Conservation (phyloP, 768 basidiomycete genomes). For the Leccinum broughii region DNA sequence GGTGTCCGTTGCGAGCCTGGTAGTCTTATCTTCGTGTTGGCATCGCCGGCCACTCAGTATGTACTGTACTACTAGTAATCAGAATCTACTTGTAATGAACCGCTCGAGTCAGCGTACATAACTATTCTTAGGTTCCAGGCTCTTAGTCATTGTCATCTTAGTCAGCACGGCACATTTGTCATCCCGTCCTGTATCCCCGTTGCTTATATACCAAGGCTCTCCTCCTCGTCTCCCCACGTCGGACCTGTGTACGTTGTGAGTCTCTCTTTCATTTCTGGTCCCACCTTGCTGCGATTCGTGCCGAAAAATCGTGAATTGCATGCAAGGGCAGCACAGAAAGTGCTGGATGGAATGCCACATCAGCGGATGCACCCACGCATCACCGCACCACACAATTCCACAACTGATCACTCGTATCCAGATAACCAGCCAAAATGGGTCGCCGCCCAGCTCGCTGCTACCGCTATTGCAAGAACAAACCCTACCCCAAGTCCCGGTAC, state of each 20-base stretch:
- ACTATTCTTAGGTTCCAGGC: too few relatives aligned
- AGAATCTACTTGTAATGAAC: too few relatives aligned
- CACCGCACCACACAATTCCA: neutral
- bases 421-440: conserved; percentile 61
- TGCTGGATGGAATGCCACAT: neutral
- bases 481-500: conserved; percentile 93
- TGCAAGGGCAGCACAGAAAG: neutral
- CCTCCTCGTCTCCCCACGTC: neutral
- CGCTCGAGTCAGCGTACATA: too few relatives aligned
- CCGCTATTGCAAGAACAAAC: conserved; percentile 99
- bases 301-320: neutral
- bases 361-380: neutral
- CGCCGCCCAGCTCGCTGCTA: conserved; percentile 98
- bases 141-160: neutral
- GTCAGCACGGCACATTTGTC: neutral
- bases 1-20: too few relatives aligned
- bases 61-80: too few relatives aligned
- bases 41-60: too few relatives aligned
- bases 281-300: neutral
- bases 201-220: neutral
- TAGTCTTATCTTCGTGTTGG: too few relatives aligned
- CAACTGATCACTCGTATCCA: conserved; percentile 12
- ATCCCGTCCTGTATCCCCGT: neutral
- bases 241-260: neutral
- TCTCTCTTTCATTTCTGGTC: neutral